Evolutionary conservation across 768 basidiomycete species (phyloP).

Genomic region (Russula griseocarnosa): DNA sequence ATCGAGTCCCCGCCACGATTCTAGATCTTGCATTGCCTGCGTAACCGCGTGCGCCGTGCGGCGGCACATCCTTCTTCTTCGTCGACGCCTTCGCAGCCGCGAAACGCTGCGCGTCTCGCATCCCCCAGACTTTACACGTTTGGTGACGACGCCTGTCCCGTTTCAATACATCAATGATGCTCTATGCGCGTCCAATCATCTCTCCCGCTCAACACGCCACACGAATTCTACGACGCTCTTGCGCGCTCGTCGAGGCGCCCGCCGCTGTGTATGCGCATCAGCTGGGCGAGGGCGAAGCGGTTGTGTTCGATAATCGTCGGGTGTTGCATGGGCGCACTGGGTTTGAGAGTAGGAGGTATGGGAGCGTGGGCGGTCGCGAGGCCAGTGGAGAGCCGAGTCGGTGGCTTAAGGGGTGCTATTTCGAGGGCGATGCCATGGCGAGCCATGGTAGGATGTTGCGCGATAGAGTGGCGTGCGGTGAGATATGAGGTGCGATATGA

Average conservation of each 20-base stretch:
- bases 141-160: conserved; percentile 63
- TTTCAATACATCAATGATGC: conserved; percentile 92
- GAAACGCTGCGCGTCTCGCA: conserved; percentile 44
- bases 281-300: conserved; percentile 78
- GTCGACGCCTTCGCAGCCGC: conserved; percentile 76
- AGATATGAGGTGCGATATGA: conserved; percentile 6
- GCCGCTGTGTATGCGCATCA: conserved; percentile 56
- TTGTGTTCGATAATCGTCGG: conserved; percentile 88
- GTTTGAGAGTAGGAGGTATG: conserved; percentile 44
- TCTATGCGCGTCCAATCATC: conserved; percentile 69
- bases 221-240: conserved; percentile 60
- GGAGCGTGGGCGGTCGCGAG: conserved; percentile 19
- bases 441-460: conserved; percentile 56
- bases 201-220: conserved; percentile 55
- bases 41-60: conserved; percentile 76
- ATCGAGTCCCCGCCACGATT: conserved; percentile 88
- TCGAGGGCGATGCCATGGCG: conserved; percentile 62
- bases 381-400: conserved; percentile 48
- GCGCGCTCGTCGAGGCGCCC: conserved; percentile 48
- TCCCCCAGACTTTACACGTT: conserved; percentile 51
- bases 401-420: conserved; percentile 89
- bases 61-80: conserved; percentile 84
- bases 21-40: conserved; percentile 87
- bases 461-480: conserved; percentile 17
- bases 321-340: conserved; percentile 83